Percentiles rank a stretch among this genome's conserved stretches.
These are phyloP conservation scores for Cucumis variabilis DNA, from an alignment of 331 rosid genomes.

Conservation along the genomic window DNA sequence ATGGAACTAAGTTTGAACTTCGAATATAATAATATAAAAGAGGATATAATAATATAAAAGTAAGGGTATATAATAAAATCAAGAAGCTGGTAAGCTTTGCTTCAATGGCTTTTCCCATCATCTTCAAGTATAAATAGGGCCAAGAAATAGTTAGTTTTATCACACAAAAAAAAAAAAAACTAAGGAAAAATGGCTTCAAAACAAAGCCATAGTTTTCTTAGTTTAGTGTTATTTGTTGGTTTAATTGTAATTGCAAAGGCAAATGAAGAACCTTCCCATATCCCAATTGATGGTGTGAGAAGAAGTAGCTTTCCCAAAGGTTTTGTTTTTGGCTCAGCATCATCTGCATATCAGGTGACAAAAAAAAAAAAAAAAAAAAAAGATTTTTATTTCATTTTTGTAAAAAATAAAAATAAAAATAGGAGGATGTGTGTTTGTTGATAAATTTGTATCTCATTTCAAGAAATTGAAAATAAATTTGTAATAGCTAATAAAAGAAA, in stretches of 20 bases:
- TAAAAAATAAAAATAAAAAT: too few species aligned
- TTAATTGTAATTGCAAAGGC: neutral
- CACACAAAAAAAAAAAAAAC: neutral
- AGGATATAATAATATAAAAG: neutral
- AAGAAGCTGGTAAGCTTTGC: neutral
- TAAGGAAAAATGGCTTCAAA: neutral
- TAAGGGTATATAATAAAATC: too few species aligned
- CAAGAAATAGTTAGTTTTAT: neutral
- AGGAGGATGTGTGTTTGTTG: too few species aligned
- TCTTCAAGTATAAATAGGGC: neutral
- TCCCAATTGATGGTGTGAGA: neutral
- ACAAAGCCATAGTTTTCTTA: neutral
- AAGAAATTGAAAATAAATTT: too few species aligned
- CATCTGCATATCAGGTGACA: conserved; percentile 27
- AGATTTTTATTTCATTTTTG: neutral
- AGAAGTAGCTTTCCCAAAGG: conserved; percentile 13
- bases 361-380: neutral
- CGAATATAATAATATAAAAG: neutral
- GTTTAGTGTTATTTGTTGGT: neutral
- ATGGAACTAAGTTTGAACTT: too few species aligned
- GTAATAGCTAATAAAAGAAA: too few species aligned
- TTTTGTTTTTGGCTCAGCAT: conserved; percentile 11
- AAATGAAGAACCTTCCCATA: too few species aligned
- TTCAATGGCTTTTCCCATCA: neutral
- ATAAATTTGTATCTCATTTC: neutral